Percentiles rank a stretch among this genome's conserved stretches.
Evolutionary conservation across 352 stramenopile species (phyloP).

Genomic region (Bremia lactucae): DNA sequence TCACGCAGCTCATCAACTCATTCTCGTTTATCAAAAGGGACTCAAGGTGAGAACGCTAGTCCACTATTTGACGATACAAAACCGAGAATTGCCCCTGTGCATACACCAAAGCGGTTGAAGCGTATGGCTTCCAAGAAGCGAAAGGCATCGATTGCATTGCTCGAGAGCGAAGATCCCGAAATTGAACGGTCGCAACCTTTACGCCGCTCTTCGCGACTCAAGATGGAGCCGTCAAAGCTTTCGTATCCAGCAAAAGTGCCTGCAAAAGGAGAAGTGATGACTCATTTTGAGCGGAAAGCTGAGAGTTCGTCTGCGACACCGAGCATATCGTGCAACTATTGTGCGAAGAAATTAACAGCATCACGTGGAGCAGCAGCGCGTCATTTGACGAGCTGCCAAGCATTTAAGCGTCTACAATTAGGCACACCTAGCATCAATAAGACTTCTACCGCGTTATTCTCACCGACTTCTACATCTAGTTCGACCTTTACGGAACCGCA

Average conservation of each 20-base stretch:
- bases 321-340: constrained; percentile 14
- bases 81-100: background rate
- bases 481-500: too few relatives aligned
- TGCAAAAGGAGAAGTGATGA: background rate
- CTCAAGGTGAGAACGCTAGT: background rate
- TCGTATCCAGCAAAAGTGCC: background rate
- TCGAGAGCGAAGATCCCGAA: background rate
- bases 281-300: constrained; percentile 5
- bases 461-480: too few relatives aligned
- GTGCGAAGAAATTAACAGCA: constrained; percentile 4
- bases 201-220: constrained; percentile 13
- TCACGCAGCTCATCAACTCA: too few relatives aligned
- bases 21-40: background rate
- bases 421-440: too few relatives aligned
- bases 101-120: constrained; percentile 5
- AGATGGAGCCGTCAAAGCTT: constrained; percentile 4
- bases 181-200: background rate
- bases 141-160: background rate
- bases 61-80: background rate
- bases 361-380: constrained; percentile 2
- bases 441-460: too few relatives aligned
- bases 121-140: constrained; percentile 5
- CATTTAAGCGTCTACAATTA: too few relatives aligned
- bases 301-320: too few relatives aligned
- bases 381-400: constrained; percentile 8